Evolutionary conservation across 345 rosid species (phyloP).

Genomic region (Kandelia obovata): DNA sequence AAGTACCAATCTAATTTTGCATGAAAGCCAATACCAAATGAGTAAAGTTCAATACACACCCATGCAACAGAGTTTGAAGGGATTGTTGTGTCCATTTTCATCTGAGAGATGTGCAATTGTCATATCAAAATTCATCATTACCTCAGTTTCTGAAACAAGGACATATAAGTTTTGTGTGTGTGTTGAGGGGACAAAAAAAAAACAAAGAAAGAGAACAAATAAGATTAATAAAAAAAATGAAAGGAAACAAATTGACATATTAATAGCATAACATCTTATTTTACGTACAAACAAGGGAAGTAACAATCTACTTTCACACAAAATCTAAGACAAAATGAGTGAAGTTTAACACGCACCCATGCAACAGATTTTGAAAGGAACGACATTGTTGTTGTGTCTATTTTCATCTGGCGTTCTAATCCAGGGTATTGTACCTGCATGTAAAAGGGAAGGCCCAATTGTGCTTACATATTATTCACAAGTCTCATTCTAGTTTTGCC

Average conservation of each 20-base stretch:
- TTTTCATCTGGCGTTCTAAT: conserved; percentile 59
- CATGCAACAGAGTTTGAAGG: conserved; percentile 58
- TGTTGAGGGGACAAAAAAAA: no score
- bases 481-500: background rate
- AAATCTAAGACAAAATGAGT: background rate
- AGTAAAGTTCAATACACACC: conserved; percentile 30
- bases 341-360: conserved; percentile 38
- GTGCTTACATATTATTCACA: background rate
- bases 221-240: no score
- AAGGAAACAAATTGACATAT: background rate
- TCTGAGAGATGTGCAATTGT: no score
- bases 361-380: conserved; percentile 64
- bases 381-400: conserved; percentile 70
- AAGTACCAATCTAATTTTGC: background rate
- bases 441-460: conserved; percentile 12
- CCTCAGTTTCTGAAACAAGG: no score
- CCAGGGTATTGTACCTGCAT: conserved; percentile 87
- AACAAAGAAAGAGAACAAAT: no score
- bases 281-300: background rate
- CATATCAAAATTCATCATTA: no score
- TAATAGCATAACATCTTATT: background rate
- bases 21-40: background rate
- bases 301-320: background rate
- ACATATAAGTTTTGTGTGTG: no score
- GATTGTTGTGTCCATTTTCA: conserved; percentile 61